Evolutionary conservation across 257 asterid genomes (phyloP), one percentile per base, ranked within the genome.

Genomic region (Apocynum venetum): DNA sequence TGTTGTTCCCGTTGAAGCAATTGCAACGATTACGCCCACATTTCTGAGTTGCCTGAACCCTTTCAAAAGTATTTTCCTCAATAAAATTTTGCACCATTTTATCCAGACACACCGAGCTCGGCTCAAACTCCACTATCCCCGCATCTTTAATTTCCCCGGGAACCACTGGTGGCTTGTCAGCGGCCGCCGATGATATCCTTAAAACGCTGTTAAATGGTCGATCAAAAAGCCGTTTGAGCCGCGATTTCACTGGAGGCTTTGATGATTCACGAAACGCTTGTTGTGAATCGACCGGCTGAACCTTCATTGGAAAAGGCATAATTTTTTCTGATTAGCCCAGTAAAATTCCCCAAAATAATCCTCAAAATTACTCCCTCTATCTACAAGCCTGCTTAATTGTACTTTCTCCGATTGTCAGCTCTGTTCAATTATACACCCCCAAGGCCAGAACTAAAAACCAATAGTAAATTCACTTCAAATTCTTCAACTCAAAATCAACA

Each of bases 61-160:
- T 91, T 83, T 92, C 96, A 78, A 78, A 73, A 51, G 79, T 83
- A 78, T 65, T 87, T 41, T 89, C 98, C 75, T 94, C 98, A 19
- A 94, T 89, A 82, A 92, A 94, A 79, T 79, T 91, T 86, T 80
- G 95, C 41, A 94, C 98, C 98, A 94, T 92, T 77, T 91, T 91
- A 49, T 87, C 95, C n/a, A 94, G 73, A 60, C 96, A 89, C n/a
- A 94, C 89, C 2, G 98, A 90, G 86, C 96, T 92, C 46, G 97
- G 97, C 89, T 94, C 97, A 20, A 92, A 87, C 80, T 94, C 97
- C 43, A 79, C 82, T 12, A 36, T 80, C 2, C 75, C 78, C 7
- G 81, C 84, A n/a, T 40, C 82, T 38, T 76, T 81, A 6, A 53
- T 83, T 19, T 86, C 91, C 67, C 86, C 88, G 76, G 83, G 68